A percentile compares a stretch with the other conserved stretches of the same genome.
Conservation (phyloP, 2,329 filamentous ascomycete genomes). For the Diaporthe helianthi region DNA sequence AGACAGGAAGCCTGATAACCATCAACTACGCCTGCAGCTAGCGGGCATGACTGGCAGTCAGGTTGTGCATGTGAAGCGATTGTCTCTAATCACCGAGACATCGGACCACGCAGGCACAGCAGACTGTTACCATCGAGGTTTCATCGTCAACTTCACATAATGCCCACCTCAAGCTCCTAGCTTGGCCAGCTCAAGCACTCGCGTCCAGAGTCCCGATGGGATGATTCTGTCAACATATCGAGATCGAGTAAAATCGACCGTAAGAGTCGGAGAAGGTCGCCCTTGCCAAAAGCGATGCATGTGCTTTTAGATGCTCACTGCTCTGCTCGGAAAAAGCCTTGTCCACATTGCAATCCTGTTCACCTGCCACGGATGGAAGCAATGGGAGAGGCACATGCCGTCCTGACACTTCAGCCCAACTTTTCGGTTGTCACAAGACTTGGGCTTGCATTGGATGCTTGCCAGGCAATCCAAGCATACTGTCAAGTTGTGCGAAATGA, state of each 20-base stretch:
- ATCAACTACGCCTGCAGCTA: constrained; percentile 37
- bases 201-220: neutral
- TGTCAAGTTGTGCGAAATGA: constrained; percentile 55
- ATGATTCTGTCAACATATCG: constrained; percentile 10
- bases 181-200: constrained; percentile 4
- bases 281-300: constrained; percentile 16
- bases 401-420: constrained; percentile 39
- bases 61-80: constrained; percentile 29
- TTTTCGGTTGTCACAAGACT: constrained; percentile 32
- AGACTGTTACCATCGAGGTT: neutral
- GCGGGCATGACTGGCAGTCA: constrained; percentile 35
- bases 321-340: constrained; percentile 52
- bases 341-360: constrained; percentile 43
- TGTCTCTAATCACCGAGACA: constrained; percentile 34
- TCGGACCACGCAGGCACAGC: constrained; percentile 4
- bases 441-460: constrained; percentile 51
- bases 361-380: constrained; percentile 38
- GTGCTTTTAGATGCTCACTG: constrained; percentile 54
- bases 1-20: constrained; percentile 25
- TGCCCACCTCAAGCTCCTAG: neutral
- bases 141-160: neutral
- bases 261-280: neutral
- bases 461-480: constrained; percentile 57
- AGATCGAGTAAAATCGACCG: neutral
- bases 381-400: constrained; percentile 33